Conservation (phyloP, 2,329 filamentous ascomycete species). For the Cercospora beticola region DNA sequence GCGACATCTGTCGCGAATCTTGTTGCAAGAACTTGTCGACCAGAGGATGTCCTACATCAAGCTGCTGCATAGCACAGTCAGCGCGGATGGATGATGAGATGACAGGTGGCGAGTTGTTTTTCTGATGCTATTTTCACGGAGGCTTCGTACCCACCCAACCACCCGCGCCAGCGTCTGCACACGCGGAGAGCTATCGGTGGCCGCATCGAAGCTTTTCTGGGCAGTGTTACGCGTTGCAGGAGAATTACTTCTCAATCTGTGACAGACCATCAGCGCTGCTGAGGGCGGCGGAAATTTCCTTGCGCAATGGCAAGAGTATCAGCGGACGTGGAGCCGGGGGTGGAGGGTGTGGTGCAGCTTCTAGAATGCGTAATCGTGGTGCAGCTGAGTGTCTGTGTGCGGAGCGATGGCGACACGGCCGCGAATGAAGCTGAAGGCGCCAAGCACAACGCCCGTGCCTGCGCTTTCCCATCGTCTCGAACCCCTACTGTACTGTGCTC, state of each 20-base stretch:
- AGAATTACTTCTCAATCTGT: neutral
- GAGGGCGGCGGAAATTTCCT: neutral
- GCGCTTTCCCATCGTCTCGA: neutral
- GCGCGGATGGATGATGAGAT: neutral
- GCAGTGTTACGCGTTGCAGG: neutral
- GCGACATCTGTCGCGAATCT: neutral
- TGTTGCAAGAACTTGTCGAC: neutral
- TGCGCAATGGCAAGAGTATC: neutral
- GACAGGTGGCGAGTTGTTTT: neutral
- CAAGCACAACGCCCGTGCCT: neutral
- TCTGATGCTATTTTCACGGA: conserved; percentile 1
- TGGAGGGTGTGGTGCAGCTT: neutral
- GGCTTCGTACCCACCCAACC: conserved; percentile 3
- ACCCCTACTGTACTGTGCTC: neutral
- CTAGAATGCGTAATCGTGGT: neutral
- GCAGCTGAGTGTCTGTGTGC: neutral
- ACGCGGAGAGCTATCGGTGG: neutral
- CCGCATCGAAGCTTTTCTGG: neutral
- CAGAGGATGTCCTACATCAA: neutral
- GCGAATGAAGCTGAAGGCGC: neutral
- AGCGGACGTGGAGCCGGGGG: neutral
- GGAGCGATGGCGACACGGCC: neutral
- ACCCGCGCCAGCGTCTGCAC: neutral
- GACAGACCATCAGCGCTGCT: neutral
- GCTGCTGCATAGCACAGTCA: neutral